Base-by-base conservation (phyloP, 2,329 filamentous ascomycete genomes). In the Albifimbria verrucaria region DNA sequence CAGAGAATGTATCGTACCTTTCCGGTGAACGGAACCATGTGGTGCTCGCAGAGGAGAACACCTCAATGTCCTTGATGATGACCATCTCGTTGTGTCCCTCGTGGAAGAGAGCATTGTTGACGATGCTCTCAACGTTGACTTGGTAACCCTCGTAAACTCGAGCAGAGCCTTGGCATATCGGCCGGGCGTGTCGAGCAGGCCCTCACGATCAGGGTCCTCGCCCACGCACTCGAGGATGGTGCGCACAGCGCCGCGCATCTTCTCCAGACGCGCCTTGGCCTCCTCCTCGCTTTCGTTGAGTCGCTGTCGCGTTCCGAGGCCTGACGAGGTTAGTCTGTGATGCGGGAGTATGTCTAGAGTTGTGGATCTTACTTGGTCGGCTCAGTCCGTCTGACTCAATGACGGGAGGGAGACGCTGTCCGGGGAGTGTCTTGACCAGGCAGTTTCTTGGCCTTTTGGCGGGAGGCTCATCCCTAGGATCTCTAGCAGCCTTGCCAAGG, bases 61-160 rank as follows among this genome's bases (percentile, higher is more conserved):
- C 84, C 68, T 97, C 92, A 65, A 99, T 97, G 66, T 97, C 92
- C 75, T 96, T 96, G 54, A 99, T 91, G 64, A 97, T 96, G 25
- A 99, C 92, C 75, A 99, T 83, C 73, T 99, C 94, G 65, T 96
- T 94, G 67, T 97, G 93, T 57, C 93, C 91, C 70, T 97, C 94
- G 65, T 96, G 88, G 73, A 99, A 99, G 51, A 97, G 89, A 18
- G 94, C 94, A 52, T 87, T 83, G 69, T 97, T 97, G 57, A 97
- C 90, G 59, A 97, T 89, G 67, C 96, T 90, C 56, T 86, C 81
- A 51, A 97, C 83, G 65, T 97, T 97, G 76, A 96, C 87, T 75
- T 97, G 92, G 69, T 99, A 99, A 43, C 94, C 94, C 70, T 95
- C 6, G 94, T 99, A 72, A 99, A 92, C 77, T 89, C 95, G 57